Percentiles rank a stretch among this genome's conserved stretches.
These are phyloP conservation scores for Eucalyptus pumila DNA, from an alignment of 345 rosid genomes.

Conservation along the genomic window DNA sequence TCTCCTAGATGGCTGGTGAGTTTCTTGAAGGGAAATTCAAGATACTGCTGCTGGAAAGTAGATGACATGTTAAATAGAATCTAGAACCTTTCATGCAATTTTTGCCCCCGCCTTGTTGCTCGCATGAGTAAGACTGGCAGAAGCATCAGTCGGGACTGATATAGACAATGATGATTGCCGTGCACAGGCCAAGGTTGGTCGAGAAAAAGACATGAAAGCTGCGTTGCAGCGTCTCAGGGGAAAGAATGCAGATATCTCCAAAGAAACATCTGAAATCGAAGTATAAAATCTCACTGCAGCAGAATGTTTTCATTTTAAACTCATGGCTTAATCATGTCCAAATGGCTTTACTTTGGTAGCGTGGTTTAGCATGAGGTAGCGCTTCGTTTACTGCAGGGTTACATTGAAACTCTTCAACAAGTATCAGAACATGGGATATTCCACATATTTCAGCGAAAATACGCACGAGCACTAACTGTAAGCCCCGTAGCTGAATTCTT, in stretches of 20 bases:
- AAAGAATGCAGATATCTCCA: constrained; percentile 2
- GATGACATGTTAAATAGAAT: not conserved
- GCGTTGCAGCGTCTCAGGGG: constrained; percentile 12
- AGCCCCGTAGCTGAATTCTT: not conserved
- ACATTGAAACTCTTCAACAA: not conserved
- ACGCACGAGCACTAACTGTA: not conserved
- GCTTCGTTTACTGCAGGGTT: not conserved
- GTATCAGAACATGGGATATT: not conserved
- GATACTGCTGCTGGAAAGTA: not conserved
- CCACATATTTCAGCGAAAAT: constrained; percentile 6
- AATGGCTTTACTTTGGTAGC: not conserved
- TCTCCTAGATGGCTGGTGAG: constrained; percentile 30
- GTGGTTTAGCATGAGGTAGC: not conserved
- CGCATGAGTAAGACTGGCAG: not conserved
- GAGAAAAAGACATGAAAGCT: constrained; percentile 7
- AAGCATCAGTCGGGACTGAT: not conserved
- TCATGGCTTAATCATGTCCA: not conserved
- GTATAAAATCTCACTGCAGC: not conserved
- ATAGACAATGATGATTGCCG: not conserved
- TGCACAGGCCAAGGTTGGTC: constrained; percentile 20
- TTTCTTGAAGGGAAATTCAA: not conserved
- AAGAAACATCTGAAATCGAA: constrained; percentile 1
- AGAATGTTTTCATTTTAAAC: not conserved
- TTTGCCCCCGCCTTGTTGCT: not conserved
- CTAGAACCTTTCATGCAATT: not conserved